Base-by-base conservation (phyloP, 164 flowering plant species). In the Umbellularia californica region DNA sequence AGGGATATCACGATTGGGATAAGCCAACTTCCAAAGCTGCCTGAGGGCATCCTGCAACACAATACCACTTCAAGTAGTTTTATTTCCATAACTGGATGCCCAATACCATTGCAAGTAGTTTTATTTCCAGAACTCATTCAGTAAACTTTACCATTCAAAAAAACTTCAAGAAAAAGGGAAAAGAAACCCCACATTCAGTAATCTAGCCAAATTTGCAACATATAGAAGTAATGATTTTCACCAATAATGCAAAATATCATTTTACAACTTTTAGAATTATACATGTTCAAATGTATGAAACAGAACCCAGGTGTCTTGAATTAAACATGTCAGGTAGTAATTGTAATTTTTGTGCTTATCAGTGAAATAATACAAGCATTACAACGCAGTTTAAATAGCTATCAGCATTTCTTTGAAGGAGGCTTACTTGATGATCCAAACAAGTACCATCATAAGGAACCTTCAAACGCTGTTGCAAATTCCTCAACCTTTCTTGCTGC, bases 21-120 rank as follows among this genome's bases (percentile, higher is more conserved):
- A 93, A 67, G 97, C 92, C 81, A 95, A 76, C 74, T 86, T 88
- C 99, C 99, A 95, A 17, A 95, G 80, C 74, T 87, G 87, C 86
- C 70, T 88, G 27, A 95, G 97, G 14, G 98, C 97, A 84, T 93
- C 94, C 99, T 95, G 80, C 73, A 77, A 74, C n/a, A 71, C 70
- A 78, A 41, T 41, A 30, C 35, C 50, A 75, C n/a, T 15, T 58
- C 24, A 52, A 52, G 58, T 52, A 52, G 19, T 52, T 52, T 52
- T 52, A 52, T 17, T 52, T 17, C 58, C 19, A 52, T 17, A 9
- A 52, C 35, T 30, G 35, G 35, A 30, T 30, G 35, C 35, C 35
- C 70, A 78, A 41, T 41, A 41, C 47, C 47, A 41, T 41, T 41
- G 47, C 47, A 41, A 41, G 47, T 7, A 41, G 47, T 41, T 41